phyloP scores from a whole-genome alignment of 129 eudicot species.

The Silybum marianum region DNA sequence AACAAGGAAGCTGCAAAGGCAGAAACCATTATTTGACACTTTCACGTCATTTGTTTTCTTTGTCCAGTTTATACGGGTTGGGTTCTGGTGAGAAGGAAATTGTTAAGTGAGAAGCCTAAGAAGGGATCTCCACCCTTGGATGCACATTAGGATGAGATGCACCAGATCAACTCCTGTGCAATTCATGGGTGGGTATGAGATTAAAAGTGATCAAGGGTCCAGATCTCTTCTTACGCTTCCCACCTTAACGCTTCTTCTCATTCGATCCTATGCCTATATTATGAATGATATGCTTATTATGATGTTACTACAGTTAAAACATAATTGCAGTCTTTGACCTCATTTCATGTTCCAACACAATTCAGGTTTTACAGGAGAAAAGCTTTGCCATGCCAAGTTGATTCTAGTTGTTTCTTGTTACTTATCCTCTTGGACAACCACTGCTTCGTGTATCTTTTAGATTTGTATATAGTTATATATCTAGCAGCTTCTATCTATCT shows the following conservation, averaged over 20 bases:
- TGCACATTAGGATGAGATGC: too few relatives aligned
- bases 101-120: too few relatives aligned
- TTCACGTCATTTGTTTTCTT: neutral
- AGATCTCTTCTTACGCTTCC: too few relatives aligned
- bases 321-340: conserved; percentile 8
- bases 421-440: neutral
- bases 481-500: neutral
- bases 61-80: neutral
- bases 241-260: too few relatives aligned
- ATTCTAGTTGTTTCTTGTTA: neutral
- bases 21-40: neutral
- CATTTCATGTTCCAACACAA: neutral
- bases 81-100: too few relatives aligned
- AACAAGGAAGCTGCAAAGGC: neutral
- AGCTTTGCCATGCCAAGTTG: neutral
- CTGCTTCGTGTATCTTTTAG: neutral
- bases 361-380: conserved; percentile 21
- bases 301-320: conserved; percentile 4
- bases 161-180: too few relatives aligned
- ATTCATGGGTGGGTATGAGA: too few relatives aligned
- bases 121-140: too few relatives aligned
- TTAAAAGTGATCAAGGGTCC: too few relatives aligned
- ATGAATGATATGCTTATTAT: neutral
- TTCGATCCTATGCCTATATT: too few relatives aligned
- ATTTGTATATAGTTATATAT: neutral